Conservation (phyloP, 2,329 filamentous ascomycete genomes). For the Beauveria varroae region DNA sequence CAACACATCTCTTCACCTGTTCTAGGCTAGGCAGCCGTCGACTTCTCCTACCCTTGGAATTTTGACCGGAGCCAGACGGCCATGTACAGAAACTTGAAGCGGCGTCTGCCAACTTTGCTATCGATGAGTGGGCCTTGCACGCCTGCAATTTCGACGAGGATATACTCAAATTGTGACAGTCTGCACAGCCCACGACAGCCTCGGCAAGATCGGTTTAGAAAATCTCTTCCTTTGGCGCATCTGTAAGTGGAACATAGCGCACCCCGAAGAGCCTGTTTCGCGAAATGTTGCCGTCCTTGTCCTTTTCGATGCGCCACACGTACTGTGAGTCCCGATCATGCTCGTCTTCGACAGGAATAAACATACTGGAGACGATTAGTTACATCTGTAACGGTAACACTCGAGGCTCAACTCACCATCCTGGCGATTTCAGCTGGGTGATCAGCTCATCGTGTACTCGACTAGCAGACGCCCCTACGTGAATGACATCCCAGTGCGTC, state of each 20-base stretch:
- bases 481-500: conserved; percentile 79
- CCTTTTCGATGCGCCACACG: conserved; percentile 70
- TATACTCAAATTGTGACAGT: too few species aligned
- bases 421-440: conserved; percentile 70
- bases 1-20: too few species aligned
- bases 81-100: too few species aligned
- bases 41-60: too few species aligned
- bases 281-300: conserved; percentile 51
- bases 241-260: conserved; percentile 69
- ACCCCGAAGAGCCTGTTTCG: conserved; percentile 62
- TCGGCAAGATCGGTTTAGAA: neutral
- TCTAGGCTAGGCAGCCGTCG: too few species aligned
- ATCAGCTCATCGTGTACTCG: conserved; percentile 65
- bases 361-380: conserved; percentile 43
- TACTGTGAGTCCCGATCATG: conserved; percentile 44
- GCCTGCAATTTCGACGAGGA: too few species aligned
- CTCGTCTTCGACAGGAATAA: conserved; percentile 65
- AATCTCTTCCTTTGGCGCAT: conserved; percentile 42
- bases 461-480: conserved; percentile 81
- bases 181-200: too few species aligned
- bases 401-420: conserved; percentile 39
- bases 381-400: conserved; percentile 15
- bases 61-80: too few species aligned
- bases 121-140: too few species aligned
- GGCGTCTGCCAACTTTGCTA: too few species aligned